A percentile compares a stretch with the other conserved stretches of the same genome.
Conservation (phyloP, 2,329 filamentous ascomycete species). For the Stachybotrys chlorohalonatus region DNA sequence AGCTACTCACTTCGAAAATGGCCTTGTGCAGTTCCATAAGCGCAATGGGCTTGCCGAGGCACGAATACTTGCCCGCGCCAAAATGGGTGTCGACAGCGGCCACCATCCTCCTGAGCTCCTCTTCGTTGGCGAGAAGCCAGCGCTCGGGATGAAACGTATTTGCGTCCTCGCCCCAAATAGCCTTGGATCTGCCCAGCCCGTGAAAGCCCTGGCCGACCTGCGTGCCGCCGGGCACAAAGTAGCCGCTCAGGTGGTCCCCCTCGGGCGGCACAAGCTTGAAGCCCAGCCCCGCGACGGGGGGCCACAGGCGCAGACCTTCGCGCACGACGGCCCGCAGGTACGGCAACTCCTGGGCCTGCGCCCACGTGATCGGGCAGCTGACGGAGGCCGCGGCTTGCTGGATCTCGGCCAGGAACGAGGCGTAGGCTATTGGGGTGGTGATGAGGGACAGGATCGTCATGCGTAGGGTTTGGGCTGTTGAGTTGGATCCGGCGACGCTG, state of each 20-base stretch:
- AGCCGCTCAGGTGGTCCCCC: constrained; percentile 26
- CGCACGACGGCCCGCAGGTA: constrained; percentile 39
- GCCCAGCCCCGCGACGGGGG: constrained; percentile 29
- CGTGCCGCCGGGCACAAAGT: constrained; percentile 36
- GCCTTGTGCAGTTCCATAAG: constrained; percentile 33
- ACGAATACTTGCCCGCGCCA: constrained; percentile 31
- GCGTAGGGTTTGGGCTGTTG: constrained; percentile 23
- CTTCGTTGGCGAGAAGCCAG: constrained; percentile 31
- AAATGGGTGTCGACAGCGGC: constrained; percentile 33
- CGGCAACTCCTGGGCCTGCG: constrained; percentile 26
- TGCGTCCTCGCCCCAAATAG: constrained; percentile 28
- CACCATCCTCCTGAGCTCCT: constrained; percentile 23
- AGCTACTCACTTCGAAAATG: constrained; percentile 30
- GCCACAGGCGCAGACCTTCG: constrained; percentile 34
- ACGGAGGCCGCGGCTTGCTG: constrained; percentile 16
- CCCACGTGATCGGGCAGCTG: constrained; percentile 22
- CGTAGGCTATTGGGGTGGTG: constrained; percentile 33
- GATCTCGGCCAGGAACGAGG: constrained; percentile 36
- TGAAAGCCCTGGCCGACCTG: constrained; percentile 33
- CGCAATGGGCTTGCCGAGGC: constrained; percentile 33
- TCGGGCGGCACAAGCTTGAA: constrained; percentile 23
- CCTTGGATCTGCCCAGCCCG: constrained; percentile 27
- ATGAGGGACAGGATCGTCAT: constrained; percentile 39
- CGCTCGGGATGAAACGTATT: constrained; percentile 37
- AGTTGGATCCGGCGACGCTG: constrained; percentile 24